A percentile compares a stretch with the other conserved stretches of the same genome.
Conservation (phyloP, 2,329 filamentous ascomycete species). For the Coniella vitis region DNA sequence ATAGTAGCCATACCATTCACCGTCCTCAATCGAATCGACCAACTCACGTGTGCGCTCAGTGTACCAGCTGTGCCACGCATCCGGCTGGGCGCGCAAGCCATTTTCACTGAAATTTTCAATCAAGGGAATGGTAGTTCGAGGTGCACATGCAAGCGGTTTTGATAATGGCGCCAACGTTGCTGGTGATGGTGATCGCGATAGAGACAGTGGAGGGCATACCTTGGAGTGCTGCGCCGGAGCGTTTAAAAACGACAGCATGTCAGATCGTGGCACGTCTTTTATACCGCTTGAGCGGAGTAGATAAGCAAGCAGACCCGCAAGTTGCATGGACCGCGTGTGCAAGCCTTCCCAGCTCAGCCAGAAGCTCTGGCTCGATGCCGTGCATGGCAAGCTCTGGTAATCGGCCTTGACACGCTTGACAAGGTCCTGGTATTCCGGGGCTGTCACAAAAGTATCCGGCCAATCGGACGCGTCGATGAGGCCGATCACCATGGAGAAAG, state of each 20-base stretch:
- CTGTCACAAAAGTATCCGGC: background rate
- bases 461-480: conserved; percentile 10
- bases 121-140: conserved; percentile 6
- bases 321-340: conserved; percentile 15
- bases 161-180: too few relatives aligned
- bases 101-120: conserved; percentile 10
- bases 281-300: conserved; percentile 7
- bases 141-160: background rate
- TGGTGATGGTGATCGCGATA: too few relatives aligned
- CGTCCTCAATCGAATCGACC: conserved; percentile 13
- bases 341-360: conserved; percentile 16
- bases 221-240: background rate
- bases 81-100: conserved; percentile 1
- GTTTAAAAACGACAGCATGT: conserved; percentile 12
- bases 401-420: conserved; percentile 12
- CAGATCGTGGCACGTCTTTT: conserved; percentile 15
- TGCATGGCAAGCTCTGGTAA: conserved; percentile 9
- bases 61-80: conserved; percentile 17
- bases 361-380: conserved; percentile 14
- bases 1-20: conserved; percentile 17
- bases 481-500: conserved; percentile 13
- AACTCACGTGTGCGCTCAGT: conserved; percentile 10
- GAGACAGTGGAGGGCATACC: background rate
- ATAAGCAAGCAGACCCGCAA: conserved; percentile 15
- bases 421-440: conserved; percentile 9